Conservation (phyloP, 106 monocot genomes). For the Xerophyta viscosa region DNA sequence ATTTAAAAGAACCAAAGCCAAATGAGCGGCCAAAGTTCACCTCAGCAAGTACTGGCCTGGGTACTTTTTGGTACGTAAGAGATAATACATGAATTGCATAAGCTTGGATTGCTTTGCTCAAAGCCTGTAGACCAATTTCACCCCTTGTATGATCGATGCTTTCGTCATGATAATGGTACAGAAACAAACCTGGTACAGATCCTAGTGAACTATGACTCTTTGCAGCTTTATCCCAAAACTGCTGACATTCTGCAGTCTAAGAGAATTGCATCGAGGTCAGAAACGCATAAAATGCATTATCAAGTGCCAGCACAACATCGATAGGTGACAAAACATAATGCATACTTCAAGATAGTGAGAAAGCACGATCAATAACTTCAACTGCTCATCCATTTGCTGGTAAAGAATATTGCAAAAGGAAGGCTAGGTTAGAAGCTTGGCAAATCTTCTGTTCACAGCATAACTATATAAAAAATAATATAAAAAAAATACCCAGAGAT, state of each 20-base stretch:
- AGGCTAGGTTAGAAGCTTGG: not conserved
- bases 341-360: conserved; percentile 95
- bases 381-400: conserved; percentile 97
- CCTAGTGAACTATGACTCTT: conserved; percentile 77
- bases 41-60: conserved; percentile 68
- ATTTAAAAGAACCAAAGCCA: not conserved
- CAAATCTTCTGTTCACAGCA: not conserved
- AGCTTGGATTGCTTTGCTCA: conserved; percentile 68
- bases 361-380: conserved; percentile 93
- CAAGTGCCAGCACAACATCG: not conserved
- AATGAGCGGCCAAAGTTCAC: conserved; percentile 62
- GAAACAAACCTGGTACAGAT: conserved; percentile 63
- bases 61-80: conserved; percentile 66
- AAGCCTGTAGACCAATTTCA: conserved; percentile 34
- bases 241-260: conserved; percentile 84
- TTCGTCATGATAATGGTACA: not conserved
- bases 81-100: conserved; percentile 73
- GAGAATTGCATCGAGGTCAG: not conserved
- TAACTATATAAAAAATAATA: not conserved
- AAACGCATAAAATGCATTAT: not conserved
- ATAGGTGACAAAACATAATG: not conserved
- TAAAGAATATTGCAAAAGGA: conserved; percentile 4
- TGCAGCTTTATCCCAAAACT: conserved; percentile 97
- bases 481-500: too few species aligned
- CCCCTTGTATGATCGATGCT: not conserved